Base-by-base conservation (phyloP, 345 rosid species). In the Dipteronia sinensis region DNA sequence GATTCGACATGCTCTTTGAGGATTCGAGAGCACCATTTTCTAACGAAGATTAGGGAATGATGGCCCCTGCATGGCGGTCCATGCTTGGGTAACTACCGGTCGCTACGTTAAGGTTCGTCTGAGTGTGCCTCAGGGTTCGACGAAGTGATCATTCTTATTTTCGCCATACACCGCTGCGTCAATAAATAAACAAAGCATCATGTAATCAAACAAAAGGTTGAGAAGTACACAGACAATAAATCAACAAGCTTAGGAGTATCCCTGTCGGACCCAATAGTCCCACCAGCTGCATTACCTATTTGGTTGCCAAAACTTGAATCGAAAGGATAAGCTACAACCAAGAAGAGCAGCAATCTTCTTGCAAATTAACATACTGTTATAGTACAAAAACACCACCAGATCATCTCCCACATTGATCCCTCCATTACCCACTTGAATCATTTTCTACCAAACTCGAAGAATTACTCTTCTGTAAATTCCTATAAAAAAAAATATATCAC, bases 211-310 rank as follows among this genome's bases (percentile, higher is more conserved):
- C 20, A 15, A 23, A 62, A 61, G 22, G 46, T 3, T 31, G 65
- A 27, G 27, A 22, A 65, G 44, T 6, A 27, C 53, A 91, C 98
- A 23, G 98, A 86, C 42, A 95, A 88, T 69, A 88, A 83, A 86
- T 92, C 98, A 12, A 95, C 90, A 10, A 98, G 98, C 84, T 92
- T 95, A 56, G 97, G 95, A 0, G 89, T 88, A 77, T 93, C 98
- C 81, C 98, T 88, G 65, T 81, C 93, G 3, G 89, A 84, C 9
- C 81, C 91, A 74, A 64, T 85, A 71, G 74, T 80, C 31, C 76
- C 85, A 10, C 66, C 68, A 29, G 64, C 83, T 71, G 76, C 73
- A 34, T 82, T 67, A 74, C 72, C 73, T 47, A 62, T 59, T 55
- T 84, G 91, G 67, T 89, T 86, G 40, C 90, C 83, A 7, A 93